A percentile compares a stretch with the other conserved stretches of the same genome.
These are phyloP conservation scores for Colletotrichum sp. DNA, from an alignment of 2,329 filamentous ascomycete genomes.

Conservation along the genomic window DNA sequence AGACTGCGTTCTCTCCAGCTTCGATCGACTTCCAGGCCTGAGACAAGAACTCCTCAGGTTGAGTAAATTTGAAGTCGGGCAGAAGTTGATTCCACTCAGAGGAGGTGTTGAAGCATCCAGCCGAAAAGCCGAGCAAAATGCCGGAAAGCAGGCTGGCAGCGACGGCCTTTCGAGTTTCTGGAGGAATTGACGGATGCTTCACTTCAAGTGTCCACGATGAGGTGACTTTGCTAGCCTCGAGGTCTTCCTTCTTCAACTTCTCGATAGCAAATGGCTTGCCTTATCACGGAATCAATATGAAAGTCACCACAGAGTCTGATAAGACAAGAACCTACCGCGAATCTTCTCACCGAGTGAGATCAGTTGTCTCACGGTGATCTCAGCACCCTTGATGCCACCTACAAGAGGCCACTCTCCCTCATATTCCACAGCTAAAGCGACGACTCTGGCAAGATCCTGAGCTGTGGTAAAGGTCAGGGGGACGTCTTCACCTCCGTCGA, in stretches of 20 bases:
- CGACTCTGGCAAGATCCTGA: conserved; percentile 44
- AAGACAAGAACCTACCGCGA: conserved; percentile 35
- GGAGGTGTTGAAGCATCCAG: conserved; percentile 41
- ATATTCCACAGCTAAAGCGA: conserved; percentile 47
- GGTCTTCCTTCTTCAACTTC: conserved; percentile 49
- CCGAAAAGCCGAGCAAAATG: conserved; percentile 36
- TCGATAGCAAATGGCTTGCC: conserved; percentile 37
- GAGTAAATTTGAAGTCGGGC: conserved; percentile 47
- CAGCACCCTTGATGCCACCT: conserved; percentile 45
- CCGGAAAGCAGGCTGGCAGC: conserved; percentile 25
- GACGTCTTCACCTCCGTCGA: conserved; percentile 46
- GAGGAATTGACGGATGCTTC: conserved; percentile 26
- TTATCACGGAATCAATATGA: not conserved
- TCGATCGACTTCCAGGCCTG: conserved; percentile 36
- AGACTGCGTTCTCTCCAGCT: not conserved
- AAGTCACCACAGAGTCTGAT: not conserved
- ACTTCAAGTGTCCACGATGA: conserved; percentile 44
- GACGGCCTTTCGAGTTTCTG: conserved; percentile 25
- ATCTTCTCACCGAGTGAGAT: conserved; percentile 44
- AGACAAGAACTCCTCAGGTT: conserved; percentile 44
- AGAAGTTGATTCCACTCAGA: conserved; percentile 50
- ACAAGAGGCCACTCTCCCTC: conserved; percentile 45
- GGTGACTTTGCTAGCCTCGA: conserved; percentile 45
- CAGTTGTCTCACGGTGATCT: conserved; percentile 38
- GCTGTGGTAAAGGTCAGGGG: conserved; percentile 49